Conservation (phyloP, 2,329 filamentous ascomycete genomes). For the Botrytis squamosa region DNA sequence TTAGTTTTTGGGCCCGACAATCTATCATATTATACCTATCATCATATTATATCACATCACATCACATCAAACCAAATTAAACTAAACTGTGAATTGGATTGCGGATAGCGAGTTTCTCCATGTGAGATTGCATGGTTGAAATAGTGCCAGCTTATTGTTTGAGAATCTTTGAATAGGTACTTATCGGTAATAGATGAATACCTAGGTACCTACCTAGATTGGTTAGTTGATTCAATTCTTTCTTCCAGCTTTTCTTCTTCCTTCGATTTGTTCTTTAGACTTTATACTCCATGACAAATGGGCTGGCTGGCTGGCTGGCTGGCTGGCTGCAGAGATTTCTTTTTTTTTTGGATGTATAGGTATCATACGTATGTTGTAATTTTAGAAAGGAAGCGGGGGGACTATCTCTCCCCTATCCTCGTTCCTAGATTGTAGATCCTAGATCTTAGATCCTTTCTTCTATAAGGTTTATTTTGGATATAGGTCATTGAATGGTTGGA, state of each 20-base stretch:
- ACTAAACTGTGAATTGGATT: neutral
- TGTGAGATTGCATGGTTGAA: neutral
- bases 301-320: too few relatives aligned
- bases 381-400: neutral
- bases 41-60: too few relatives aligned
- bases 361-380: neutral
- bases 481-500: too few relatives aligned
- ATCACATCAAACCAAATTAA: neutral
- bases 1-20: neutral
- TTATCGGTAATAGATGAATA: neutral
- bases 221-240: neutral
- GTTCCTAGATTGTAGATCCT: too few relatives aligned
- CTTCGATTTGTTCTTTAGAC: too few relatives aligned
- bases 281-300: too few relatives aligned
- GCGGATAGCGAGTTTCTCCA: fast-evolving
- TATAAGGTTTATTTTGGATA: too few relatives aligned
- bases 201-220: too few relatives aligned
- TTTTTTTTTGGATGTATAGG: too few relatives aligned
- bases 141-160: neutral
- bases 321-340: neutral
- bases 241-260: neutral
- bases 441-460: too few relatives aligned
- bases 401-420: too few relatives aligned
- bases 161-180: neutral
- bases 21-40: neutral